Percentiles rank a stretch among this genome's conserved stretches.
phyloP scores from a whole-genome alignment of 2,329 filamentous ascomycete species.

The Cadophora gregata region DNA sequence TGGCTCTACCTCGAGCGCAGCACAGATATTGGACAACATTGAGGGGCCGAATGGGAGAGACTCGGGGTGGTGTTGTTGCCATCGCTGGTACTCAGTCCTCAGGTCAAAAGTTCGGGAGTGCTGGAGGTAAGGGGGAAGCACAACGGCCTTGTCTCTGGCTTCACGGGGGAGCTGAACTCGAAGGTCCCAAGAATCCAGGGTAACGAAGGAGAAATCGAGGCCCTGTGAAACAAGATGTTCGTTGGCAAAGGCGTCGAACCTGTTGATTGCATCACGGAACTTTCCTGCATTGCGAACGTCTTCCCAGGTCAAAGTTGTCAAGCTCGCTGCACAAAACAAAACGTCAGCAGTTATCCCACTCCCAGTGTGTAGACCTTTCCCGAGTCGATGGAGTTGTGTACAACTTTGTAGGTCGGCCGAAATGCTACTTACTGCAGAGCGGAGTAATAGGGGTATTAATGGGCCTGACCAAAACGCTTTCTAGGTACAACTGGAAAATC shows the following conservation, averaged over 20 bases:
- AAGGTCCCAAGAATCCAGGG: conserved; percentile 97
- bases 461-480: conserved; percentile 96
- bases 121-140: conserved; percentile 94
- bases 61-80: conserved; percentile 98
- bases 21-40: conserved; percentile 96
- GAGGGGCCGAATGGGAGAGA: conserved; percentile 95
- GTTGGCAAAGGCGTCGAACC: conserved; percentile 91
- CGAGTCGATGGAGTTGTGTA: conserved; percentile 29
- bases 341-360: conserved; percentile 34
- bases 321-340: conserved; percentile 69
- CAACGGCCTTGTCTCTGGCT: conserved; percentile 96
- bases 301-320: conserved; percentile 98
- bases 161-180: conserved; percentile 97
- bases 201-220: conserved; percentile 97
- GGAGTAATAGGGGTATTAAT: conserved; percentile 99
- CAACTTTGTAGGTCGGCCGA: conserved; percentile 15
- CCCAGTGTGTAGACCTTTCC: neutral
- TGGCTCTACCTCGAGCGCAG: conserved; percentile 95
- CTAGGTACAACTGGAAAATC: conserved; percentile 77
- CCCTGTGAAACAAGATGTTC: conserved; percentile 92
- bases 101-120: conserved; percentile 98
- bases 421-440: conserved; percentile 85
- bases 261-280: conserved; percentile 95
- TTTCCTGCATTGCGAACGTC: conserved; percentile 97
- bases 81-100: conserved; percentile 95